Base-by-base conservation (phyloP, 2,329 filamentous ascomycete species). In the Parascedosporium putredinis region DNA sequence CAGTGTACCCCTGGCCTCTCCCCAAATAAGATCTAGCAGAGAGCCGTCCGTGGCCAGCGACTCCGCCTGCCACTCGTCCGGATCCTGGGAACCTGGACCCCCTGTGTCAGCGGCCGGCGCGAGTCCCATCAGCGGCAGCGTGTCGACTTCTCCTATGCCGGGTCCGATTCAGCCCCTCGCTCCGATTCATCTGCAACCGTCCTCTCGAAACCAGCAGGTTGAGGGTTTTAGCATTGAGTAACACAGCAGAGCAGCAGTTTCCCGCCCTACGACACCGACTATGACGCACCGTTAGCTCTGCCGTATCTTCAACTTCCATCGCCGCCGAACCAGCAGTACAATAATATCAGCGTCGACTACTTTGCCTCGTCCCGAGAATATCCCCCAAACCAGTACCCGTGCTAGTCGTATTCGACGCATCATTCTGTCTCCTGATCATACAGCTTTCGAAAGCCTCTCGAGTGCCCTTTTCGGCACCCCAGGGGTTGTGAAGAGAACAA, bases 1-100 rank as follows among this genome's bases (percentile, higher is more conserved):
- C 8, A 55, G 52, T 14, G 52, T 59, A 8, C 52, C 61, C 10
- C 61, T 64, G 31, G 50, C 56, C 18, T 29, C 47, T 23, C 38
- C 38, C 10, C 38, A 42, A 20, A 20, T 16, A 10, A 31, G 23
- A 22, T 45, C 42, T 23, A 49, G 47, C 23, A 34, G 47, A 12
- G 47, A 49, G 23, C 23, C 47, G 18, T 42, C 34, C 8, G 47
- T 49, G 4, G 24, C 47, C 10, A 49, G 47, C 18, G 47, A 49
- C 36, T 31, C 47, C 18, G 31, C 45, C 20, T 23, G 38, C 38
- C 20, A 27, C 29, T 24, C 31, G 29, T 38, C 46, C 18, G 20
- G 38, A 1, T 20, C 34, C 14, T 42, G 38, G 38, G 38, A 42
- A 20, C 42, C 42, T 2, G 42, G 23, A 3, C 42, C 22, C 4